Conservation (phyloP, 2,329 filamentous ascomycete species). For the Nothopassalora personata region DNA sequence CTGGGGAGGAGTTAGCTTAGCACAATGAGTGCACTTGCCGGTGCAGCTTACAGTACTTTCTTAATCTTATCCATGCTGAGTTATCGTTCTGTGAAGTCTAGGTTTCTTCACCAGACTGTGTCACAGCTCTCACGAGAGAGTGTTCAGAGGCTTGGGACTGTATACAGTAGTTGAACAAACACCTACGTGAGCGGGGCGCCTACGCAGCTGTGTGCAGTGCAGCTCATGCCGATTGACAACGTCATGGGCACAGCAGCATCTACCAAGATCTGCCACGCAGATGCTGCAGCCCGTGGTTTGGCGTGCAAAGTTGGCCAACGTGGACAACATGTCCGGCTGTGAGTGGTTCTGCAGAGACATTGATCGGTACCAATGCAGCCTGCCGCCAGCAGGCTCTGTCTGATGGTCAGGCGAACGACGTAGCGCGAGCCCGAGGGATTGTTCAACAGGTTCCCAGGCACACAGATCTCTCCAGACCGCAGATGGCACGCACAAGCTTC, state of each 20-base stretch:
- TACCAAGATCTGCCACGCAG: slow-evolving; percentile 1
- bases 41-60: slow-evolving; percentile 36
- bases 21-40: not conserved
- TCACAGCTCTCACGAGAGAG: not conserved
- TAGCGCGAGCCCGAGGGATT: not conserved
- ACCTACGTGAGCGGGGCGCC: not conserved
- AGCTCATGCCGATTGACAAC: not conserved
- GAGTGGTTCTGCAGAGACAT: not conserved
- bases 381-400: not conserved
- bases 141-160: not conserved
- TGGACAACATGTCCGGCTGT: not conserved
- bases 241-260: not conserved
- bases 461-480: not conserved
- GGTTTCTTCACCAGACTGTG: not conserved
- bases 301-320: not conserved
- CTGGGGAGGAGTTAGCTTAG: slow-evolving; percentile 13
- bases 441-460: not conserved
- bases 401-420: not conserved
- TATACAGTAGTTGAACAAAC: not conserved
- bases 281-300: not conserved
- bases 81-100: not conserved
- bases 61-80: slow-evolving; percentile 42
- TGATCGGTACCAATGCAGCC: not conserved
- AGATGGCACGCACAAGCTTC: not conserved
- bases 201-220: not conserved